Base-by-base conservation (phyloP, 495 filamentous ascomycete genomes). In the Monascus purpureus region DNA sequence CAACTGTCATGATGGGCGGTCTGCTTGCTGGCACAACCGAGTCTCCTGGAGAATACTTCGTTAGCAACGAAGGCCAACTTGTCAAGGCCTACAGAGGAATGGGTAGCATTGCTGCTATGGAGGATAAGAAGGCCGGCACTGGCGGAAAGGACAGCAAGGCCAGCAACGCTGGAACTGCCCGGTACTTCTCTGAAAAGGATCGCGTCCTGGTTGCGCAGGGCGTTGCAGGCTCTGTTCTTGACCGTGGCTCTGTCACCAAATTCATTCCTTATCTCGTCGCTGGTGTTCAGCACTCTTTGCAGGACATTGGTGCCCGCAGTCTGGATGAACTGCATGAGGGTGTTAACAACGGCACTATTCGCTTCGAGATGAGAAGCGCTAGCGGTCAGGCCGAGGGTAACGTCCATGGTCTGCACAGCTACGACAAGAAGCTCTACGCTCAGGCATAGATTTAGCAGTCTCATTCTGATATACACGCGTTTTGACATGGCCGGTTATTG, bases 41-140 rank as follows among this genome's bases (percentile, higher is more conserved):
- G 61, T 94, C 86, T 8, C 90, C 90, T 15, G 90, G 90, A 23
- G 85, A 93, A 39, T 99, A 94, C 45, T 95, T 88, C 48, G 82
- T 99, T 38, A 85, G 80, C 49, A 74, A 77, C 30, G 90, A 95
- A 53, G 90, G 90, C 17, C 84, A 95, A 69, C 75, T 99, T 18
- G 88, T 96, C 55, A 99, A 99, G 69, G 86, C 90, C 31, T 99
- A 99, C 67, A 76, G 90, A 57, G 90, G 90, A 29, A 99, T 99
- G 90, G 90, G 90, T 43, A 80, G 72, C 48, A 99, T 99, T 49
- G 90, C 94, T 47, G 90, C 88, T 34, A 99, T 99, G 90, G 92
- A 99, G 58, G 88, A 95, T 57, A 92, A 84, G 71, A 96, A 94
- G 65, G 79, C 84, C 13, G 82, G 76, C 18, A 57, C 53, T 29